Conservation (phyloP, 257 asterid genomes). For the Cruciata laevipes region DNA sequence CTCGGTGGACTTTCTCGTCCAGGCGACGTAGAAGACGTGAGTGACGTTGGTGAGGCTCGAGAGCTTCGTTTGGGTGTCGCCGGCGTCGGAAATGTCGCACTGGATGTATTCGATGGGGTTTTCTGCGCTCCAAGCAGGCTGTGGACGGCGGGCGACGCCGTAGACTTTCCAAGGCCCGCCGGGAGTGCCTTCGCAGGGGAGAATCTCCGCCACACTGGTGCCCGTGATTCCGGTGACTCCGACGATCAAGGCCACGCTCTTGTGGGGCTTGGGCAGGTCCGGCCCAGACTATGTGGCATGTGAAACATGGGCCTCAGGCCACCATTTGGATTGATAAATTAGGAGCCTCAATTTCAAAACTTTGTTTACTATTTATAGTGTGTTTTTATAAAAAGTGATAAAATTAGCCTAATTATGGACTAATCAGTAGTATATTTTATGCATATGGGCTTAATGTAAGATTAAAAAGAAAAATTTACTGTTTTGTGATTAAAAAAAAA, state of each 20-base stretch:
- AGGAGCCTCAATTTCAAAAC: too few species aligned
- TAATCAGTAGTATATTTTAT: too few species aligned
- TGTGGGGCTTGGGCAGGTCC: slow-evolving; percentile 11
- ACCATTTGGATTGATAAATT: too few species aligned
- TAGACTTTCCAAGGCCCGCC: slow-evolving; percentile 92
- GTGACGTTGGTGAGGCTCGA: slow-evolving; percentile 57
- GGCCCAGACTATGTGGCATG: too few species aligned
- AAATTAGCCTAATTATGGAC: too few species aligned
- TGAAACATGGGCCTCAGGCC: too few species aligned
- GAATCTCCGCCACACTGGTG: slow-evolving; percentile 87
- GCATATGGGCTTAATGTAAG: too few species aligned
- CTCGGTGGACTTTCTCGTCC: slow-evolving; percentile 60
- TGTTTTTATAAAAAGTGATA: too few species aligned
- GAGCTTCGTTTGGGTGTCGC: slow-evolving; percentile 48
- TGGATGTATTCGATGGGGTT: slow-evolving; percentile 62
- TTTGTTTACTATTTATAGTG: too few species aligned
- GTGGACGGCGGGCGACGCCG: slow-evolving; percentile 52
- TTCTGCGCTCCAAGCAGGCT: slow-evolving; percentile 76
- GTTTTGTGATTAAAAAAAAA: too few species aligned
- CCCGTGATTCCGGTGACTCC: slow-evolving; percentile 96
- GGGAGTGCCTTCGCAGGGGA: slow-evolving; percentile 88
- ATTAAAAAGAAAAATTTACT: too few species aligned
- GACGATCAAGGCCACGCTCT: slow-evolving; percentile 69
- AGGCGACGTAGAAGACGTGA: slow-evolving; percentile 68
- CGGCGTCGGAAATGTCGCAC: slow-evolving; percentile 59